phyloP scores from a whole-genome alignment of 1,284 basidiomycete species.

The Laetiporus sulphureus region DNA sequence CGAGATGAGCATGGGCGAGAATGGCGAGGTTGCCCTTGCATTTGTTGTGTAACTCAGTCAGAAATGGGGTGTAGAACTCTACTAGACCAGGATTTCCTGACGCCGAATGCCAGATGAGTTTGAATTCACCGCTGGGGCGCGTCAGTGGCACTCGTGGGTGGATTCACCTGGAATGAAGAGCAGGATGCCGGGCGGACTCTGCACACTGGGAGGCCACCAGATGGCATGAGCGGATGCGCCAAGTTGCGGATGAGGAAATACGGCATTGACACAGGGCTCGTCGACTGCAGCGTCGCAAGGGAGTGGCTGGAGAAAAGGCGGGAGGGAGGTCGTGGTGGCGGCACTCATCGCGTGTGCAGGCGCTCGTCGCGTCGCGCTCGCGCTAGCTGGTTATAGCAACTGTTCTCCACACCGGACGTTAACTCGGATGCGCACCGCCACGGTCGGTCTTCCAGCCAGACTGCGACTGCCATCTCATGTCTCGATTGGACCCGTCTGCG shows the following conservation, averaged over 20 bases:
- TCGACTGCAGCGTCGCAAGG: slow-evolving; percentile 6
- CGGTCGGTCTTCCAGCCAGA: not conserved
- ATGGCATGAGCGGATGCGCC: slow-evolving; percentile 34
- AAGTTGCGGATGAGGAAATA: slow-evolving; percentile 11
- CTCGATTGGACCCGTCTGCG: too few relatives aligned
- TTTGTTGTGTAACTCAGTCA: slow-evolving; percentile 37
- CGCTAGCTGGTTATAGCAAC: slow-evolving; percentile 5
- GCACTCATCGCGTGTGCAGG: not conserved
- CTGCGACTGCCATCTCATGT: slow-evolving; percentile 32
- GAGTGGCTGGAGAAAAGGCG: slow-evolving; percentile 10
- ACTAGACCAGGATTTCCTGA: slow-evolving; percentile 57
- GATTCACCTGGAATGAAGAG: slow-evolving; percentile 51
- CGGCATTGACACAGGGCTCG: slow-evolving; percentile 10
- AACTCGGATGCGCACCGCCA: too few relatives aligned
- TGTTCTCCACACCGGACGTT: not conserved
- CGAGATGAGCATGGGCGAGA: slow-evolving; percentile 46
- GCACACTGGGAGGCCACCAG: slow-evolving; percentile 41
- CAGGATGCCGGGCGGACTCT: slow-evolving; percentile 30
- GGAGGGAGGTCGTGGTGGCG: slow-evolving; percentile 6
- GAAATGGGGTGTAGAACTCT: slow-evolving; percentile 52
- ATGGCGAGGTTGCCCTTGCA: slow-evolving; percentile 36
- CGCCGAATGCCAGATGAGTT: not conserved
- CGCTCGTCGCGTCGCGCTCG: not conserved
- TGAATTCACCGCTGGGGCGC: too few relatives aligned
- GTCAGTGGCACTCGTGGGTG: too few relatives aligned